A percentile compares a stretch with the other conserved stretches of the same genome.
Conservation (phyloP, 345 rosid species). For the Streptanthus diversifolius region DNA sequence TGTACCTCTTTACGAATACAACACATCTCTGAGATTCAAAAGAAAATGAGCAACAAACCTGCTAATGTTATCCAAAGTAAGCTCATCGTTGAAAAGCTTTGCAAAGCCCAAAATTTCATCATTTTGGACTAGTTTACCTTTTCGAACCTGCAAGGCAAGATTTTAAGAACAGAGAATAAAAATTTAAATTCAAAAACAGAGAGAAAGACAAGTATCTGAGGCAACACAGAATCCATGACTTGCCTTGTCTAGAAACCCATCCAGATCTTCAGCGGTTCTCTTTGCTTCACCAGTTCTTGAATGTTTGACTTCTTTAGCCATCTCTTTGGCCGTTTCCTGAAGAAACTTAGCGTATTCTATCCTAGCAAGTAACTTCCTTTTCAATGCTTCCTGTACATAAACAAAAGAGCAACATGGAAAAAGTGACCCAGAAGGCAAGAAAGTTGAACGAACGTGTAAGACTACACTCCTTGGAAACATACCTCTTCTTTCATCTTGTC, state of each 20-base stretch:
- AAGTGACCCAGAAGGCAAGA: conserved; percentile 10
- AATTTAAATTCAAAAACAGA: neutral
- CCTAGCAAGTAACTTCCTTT: conserved; percentile 59
- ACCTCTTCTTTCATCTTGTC: conserved; percentile 86
- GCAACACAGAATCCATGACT: conserved; percentile 14
- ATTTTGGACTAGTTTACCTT: conserved; percentile 55
- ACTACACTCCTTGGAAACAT: neutral
- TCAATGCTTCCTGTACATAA: conserved; percentile 59
- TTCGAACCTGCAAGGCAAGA: conserved; percentile 52
- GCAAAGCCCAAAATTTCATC: conserved; percentile 72
- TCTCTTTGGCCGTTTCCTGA: conserved; percentile 83
- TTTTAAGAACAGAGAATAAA: neutral
- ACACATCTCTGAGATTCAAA: neutral
- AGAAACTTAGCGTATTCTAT: conserved; percentile 80
- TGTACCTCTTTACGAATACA: neutral
- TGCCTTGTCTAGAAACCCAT: conserved; percentile 58
- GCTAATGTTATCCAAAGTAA: conserved; percentile 72
- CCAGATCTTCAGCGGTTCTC: conserved; percentile 70
- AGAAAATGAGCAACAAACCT: conserved; percentile 38
- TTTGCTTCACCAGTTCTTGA: conserved; percentile 67
- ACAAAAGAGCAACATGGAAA: conserved; percentile 14
- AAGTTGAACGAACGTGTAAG: neutral
- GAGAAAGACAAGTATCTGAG: neutral
- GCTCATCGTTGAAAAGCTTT: conserved; percentile 71
- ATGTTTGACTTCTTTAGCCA: conserved; percentile 88